Base-by-base conservation (phyloP, 2,329 filamentous ascomycete genomes). In the Emergomyces africanus region DNA sequence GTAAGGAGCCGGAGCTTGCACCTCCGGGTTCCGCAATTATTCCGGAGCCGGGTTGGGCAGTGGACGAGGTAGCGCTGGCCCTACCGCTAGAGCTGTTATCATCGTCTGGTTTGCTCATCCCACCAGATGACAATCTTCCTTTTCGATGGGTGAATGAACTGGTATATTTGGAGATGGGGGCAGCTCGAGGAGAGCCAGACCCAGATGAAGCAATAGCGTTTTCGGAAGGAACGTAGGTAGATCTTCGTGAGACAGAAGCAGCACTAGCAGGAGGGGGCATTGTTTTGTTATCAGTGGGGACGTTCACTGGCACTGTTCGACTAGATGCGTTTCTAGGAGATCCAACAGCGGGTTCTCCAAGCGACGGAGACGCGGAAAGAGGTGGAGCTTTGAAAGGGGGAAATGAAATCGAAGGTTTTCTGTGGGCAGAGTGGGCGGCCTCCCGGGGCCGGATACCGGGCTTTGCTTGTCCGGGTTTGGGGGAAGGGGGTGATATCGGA, bases 321-420 rank as follows among this genome's bases (percentile, higher is more conserved):
- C 73, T 71, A 28, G 77, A 65, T 2, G 75, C 76, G 28, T 74
- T 78, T 61, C 79, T 76, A 35, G 81, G 81, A 8, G 75, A 74
- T n/a, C 77, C 77, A 14, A 75, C 61, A 5, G 74, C 71, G 46
- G 80, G 74, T 46, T 78, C 75, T 4, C 77, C 73, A 35, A 77
- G 74, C n/a, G 80, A 78, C 20, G 91, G 92, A 4, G 91, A 96
- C 3, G 88, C 90, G 1, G 91, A 95, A n/a, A 97, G 78, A 1
- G 92, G 95, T 12, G 92, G 92, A 15, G 91, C 89, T 73, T 99
- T 99, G 78, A 99, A 99, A 0, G 92, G 91, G 66, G 95, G 89
- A 67, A 96, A 96, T 0, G 89, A 95, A 25, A 96, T 83, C 0
- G 90, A 96, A 6, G 88, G 86, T 57, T 90, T 83, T 66, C 90